A percentile compares a stretch with the other conserved stretches of the same genome.
Evolutionary conservation across 805 yeast genomes (phyloP).

Genomic region (Wickerhamiella australiensis): DNA sequence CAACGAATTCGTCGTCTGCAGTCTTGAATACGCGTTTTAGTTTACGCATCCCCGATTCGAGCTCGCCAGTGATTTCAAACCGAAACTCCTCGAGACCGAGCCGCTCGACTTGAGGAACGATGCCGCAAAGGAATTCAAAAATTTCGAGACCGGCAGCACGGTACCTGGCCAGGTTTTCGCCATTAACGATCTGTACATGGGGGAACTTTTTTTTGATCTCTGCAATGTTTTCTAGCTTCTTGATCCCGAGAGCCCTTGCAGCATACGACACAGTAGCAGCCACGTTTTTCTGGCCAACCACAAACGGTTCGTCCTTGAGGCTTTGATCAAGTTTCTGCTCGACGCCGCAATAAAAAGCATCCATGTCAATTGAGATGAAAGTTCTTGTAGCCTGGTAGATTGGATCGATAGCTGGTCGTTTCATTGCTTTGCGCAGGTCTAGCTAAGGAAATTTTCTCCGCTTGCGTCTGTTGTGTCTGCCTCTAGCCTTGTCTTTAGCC

Average conservation of each 20-base stretch:
- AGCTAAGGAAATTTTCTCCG: no score
- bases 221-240: conserved; percentile 20
- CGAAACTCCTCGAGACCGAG: conserved; percentile 29
- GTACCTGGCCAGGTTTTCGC: conserved; percentile 25
- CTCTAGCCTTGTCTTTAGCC: no score
- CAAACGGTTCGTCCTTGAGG: conserved; percentile 24
- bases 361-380: conserved; percentile 25
- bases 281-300: conserved; percentile 25
- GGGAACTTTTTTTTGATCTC: conserved; percentile 20
- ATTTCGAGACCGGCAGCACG: conserved; percentile 25
- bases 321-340: conserved; percentile 24
- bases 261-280: conserved; percentile 27
- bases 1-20: neutral
- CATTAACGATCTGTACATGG: conserved; percentile 22
- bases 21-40: neutral
- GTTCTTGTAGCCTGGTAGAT: neutral
- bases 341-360: conserved; percentile 29
- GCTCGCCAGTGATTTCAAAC: conserved; percentile 21
- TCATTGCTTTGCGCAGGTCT: neutral
- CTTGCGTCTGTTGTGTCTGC: no score
- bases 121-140: conserved; percentile 18
- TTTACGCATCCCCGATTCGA: conserved; percentile 12
- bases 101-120: conserved; percentile 22
- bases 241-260: conserved; percentile 25
- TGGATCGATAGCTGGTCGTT: neutral